Evolutionary conservation across 2,329 filamentous ascomycete species (phyloP), one percentile per base, ranked within the genome.

Genomic region (Hypoxylon sp.): DNA sequence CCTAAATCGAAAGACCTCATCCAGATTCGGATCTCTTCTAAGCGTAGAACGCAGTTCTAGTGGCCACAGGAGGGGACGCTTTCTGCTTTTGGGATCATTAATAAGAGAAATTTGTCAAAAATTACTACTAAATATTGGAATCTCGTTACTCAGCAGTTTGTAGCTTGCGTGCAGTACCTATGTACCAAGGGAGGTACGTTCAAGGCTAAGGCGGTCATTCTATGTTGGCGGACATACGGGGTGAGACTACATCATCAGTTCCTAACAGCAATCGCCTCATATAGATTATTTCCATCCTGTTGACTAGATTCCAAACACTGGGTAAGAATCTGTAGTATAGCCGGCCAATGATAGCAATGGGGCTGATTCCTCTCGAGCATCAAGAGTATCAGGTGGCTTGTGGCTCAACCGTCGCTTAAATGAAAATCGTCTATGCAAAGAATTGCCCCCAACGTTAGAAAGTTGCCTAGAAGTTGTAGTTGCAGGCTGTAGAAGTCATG

Each of bases 21-120:
- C 46, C 37, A 13, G 17, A 51, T 62, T 24, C 14, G 46, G 57
- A 47, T 26, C 26, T 57, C 46, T 56, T 52, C 57, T 62, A 62
- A 66, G 63, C 44, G 17, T 19, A 42, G 35, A 46, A 9, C n/a
- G n/a, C 22, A 26, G 29, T n/a, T 8, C 14, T 11, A 26, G 24
- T 47, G 8, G 47, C 8, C 39, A 47, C 5, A 26, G 33, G 44
- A 60, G 56, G 19, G 19, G 26, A 54, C 53, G 42, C 5, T n/a
- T n/a, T 6, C 10, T 46, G 9, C 17, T 44, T 44, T 44, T 22
- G 17, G 8, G 5, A 9, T 4, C 39, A n/a, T 44, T 50, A 50
- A 11, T 50, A 50, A 50, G 47, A 50, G 9, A 10, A 14, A 29
- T 50, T 6, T 29, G 14, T 31, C 24, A 50, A 50, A 13, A 50